phyloP scores from a whole-genome alignment of 768 basidiomycete genomes.

The Agrocybe pediades region DNA sequence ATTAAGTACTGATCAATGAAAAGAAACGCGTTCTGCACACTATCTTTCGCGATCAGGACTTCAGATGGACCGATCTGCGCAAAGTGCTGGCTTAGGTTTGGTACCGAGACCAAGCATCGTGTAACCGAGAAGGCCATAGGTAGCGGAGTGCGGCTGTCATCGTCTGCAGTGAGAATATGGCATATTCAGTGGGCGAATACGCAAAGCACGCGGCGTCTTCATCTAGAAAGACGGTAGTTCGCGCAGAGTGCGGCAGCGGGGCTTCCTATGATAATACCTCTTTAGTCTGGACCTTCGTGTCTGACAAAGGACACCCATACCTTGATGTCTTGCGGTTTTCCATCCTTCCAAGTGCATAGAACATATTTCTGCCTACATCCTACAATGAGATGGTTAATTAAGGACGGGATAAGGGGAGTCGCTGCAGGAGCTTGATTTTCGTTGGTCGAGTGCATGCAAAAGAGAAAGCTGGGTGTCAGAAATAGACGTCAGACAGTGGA shows the following conservation, averaged over 20 bases:
- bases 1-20: neutral
- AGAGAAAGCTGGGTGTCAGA: too few species aligned
- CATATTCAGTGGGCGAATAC: constrained; percentile 79
- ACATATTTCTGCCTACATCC: constrained; percentile 87
- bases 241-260: constrained; percentile 85
- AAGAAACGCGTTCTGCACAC: constrained; percentile 43
- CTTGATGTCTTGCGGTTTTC: constrained; percentile 71
- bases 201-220: constrained; percentile 68
- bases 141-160: constrained; percentile 50
- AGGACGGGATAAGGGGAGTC: constrained; percentile 63
- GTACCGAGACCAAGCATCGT: constrained; percentile 82
- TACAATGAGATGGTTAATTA: constrained; percentile 77
- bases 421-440: too few species aligned
- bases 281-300: neutral
- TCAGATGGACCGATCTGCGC: constrained; percentile 60
- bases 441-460: too few species aligned
- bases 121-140: constrained; percentile 62
- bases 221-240: constrained; percentile 75
- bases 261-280: constrained; percentile 81
- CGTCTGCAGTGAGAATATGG: constrained; percentile 66
- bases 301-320: constrained; percentile 40
- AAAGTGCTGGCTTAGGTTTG: constrained; percentile 68
- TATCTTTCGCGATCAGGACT: constrained; percentile 74
- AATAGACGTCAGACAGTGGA: too few species aligned
- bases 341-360: constrained; percentile 85